Base-by-base conservation (phyloP, 176 grass and related monocot species). In the Eleusine coracana region DNA sequence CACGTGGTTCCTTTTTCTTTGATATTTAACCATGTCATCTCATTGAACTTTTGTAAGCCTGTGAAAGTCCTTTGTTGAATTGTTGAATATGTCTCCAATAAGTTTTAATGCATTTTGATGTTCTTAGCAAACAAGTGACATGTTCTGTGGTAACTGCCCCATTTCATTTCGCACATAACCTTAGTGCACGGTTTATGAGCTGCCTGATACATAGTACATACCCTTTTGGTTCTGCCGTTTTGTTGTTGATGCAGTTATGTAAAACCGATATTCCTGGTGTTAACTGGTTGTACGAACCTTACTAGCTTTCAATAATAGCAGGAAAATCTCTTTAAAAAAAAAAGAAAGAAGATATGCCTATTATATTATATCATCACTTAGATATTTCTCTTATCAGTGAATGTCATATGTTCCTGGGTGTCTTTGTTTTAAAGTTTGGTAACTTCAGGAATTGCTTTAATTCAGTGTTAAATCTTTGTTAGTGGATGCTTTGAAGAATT, bases 401-500 rank as follows among this genome's bases (percentile, higher is more conserved):
- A 45, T 68, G 48, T 68, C 1, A 3, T 58, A 25, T 20, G 10
- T 71, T 52, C 60, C n/a, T 67, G 49, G 59, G 68, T 52, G 16
- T 39, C 14, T 63, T 69, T 75, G 1, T 59, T 59, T 49, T 60
- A 20, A 58, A 36, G 10, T 80, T 80, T 63, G 5, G 29, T 61
- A 55, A 11, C 50, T 84, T 89, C 12, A 44, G 8, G 61, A 70
- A 71, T 61, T 83, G 13, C 31, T 75, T 70, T 36, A 41, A 0
- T 54, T 37, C 42, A 46, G 8, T 80, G 68, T 66, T 40, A 12
- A 80, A 83, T 71, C 3, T 66, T 63, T 41, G 6, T 12, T 74
- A 69, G 45, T 51, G 8, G 62, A 50, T 82, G 11, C 46, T 46
- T 84, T 76, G 45, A 73, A 72, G 83, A 37, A 37, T 40, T 31